Conservation (phyloP, 768 basidiomycete genomes). For the Termitomyces sp. region DNA sequence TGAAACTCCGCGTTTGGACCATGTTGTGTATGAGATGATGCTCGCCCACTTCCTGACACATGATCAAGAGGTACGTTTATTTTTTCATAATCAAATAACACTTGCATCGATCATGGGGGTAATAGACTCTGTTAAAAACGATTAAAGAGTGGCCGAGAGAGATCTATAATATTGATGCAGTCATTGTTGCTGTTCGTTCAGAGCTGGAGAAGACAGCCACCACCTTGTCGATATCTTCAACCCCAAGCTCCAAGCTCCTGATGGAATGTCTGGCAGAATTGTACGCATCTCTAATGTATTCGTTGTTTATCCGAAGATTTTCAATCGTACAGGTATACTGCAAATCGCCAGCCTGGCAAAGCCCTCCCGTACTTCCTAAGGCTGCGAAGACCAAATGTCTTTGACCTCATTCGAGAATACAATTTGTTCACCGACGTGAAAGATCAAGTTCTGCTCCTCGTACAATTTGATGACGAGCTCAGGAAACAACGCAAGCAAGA, state of each 20-base stretch:
- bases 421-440: slow-evolving; percentile 94
- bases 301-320: not conserved
- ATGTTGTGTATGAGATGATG: slow-evolving; percentile 92
- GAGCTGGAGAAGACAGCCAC: slow-evolving; percentile 65
- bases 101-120: not conserved
- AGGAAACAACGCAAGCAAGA: slow-evolving; percentile 50
- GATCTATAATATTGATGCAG: slow-evolving; percentile 84
- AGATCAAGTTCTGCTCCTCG: slow-evolving; percentile 86
- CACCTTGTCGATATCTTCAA: slow-evolving; percentile 36
- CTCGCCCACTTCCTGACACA: slow-evolving; percentile 79
- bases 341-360: slow-evolving; percentile 90
- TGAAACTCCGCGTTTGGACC: slow-evolving; percentile 70
- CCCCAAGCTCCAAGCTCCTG: slow-evolving; percentile 53
- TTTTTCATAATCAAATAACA: not conserved
- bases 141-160: slow-evolving; percentile 87
- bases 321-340: slow-evolving; percentile 53
- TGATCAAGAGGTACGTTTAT: slow-evolving; percentile 54
- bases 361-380: slow-evolving; percentile 88
- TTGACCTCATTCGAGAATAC: slow-evolving; percentile 89
- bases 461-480: slow-evolving; percentile 92
- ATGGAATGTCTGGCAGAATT: slow-evolving; percentile 95
- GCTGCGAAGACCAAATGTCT: slow-evolving; percentile 82
- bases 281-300: slow-evolving; percentile 33
- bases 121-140: slow-evolving; percentile 66
- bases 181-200: slow-evolving; percentile 84